A percentile compares a stretch with the other conserved stretches of the same genome.
Evolutionary conservation across 2,329 filamentous ascomycete species (phyloP).

Genomic region (Aspergillus ustus): DNA sequence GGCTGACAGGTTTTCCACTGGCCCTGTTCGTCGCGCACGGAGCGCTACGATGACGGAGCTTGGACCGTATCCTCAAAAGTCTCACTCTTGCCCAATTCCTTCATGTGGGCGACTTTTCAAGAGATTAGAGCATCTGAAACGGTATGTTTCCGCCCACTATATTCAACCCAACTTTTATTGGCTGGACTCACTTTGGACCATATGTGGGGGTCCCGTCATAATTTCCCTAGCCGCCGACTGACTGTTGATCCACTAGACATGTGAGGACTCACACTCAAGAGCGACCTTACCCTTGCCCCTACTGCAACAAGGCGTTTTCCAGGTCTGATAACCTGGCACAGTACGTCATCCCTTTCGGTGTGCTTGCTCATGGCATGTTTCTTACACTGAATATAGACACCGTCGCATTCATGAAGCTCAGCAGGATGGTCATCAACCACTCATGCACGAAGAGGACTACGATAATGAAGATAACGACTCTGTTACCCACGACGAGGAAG

Average conservation of each 20-base stretch:
- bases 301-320: conserved; percentile 99
- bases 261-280: conserved; percentile 99
- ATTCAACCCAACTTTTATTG: conserved; percentile 24
- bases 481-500: conserved; percentile 79
- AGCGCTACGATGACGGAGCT: conserved; percentile 97
- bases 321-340: conserved; percentile 98
- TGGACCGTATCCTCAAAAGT: conserved; percentile 95
- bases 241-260: conserved; percentile 69
- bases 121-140: conserved; percentile 97
- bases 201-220: conserved; percentile 40
- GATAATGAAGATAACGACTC: conserved; percentile 88
- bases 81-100: conserved; percentile 98
- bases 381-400: conserved; percentile 59
- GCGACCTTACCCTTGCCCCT: conserved; percentile 94
- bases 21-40: conserved; percentile 83
- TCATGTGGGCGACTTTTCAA: conserved; percentile 98
- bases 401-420: conserved; percentile 80
- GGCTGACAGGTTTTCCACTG: conserved; percentile 60
- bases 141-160: conserved; percentile 65
- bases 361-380: neutral
- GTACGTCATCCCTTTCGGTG: conserved; percentile 58
- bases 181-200: conserved; percentile 30
- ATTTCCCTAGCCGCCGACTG: conserved; percentile 57
- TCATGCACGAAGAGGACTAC: conserved; percentile 73
- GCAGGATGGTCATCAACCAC: conserved; percentile 57